Base-by-base conservation (phyloP, 805 yeast species). In the Cyberlindnera bimundalis region DNA sequence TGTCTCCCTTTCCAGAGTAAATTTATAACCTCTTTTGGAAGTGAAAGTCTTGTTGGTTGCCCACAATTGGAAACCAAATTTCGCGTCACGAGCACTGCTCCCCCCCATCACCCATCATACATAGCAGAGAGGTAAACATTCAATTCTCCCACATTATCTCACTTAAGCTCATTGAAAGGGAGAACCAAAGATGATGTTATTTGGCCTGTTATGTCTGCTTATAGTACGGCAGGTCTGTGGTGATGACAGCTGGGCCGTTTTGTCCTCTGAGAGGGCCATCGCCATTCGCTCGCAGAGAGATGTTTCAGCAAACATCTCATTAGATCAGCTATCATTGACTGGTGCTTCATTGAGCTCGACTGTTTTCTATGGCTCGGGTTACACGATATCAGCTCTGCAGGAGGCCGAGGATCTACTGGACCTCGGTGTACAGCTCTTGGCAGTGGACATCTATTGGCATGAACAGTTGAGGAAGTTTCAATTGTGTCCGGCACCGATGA, bases 381-480 rank as follows among this genome's bases (percentile, higher is more conserved):
- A 68, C 33, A 62, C 59, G 8, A 29, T 57, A 0, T 48, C 53
- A 1, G 50, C 73, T 0, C 36, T 73, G 10, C 20, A 35, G 1
- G 42, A 46, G 2, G 48, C 73, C 2, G 38, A 51, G 5, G 40
- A 47, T 0, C 35, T 78, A 15, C 48, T 81, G 31, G 50, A 57
- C 27, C 58, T 59, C 2, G 84, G 84, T 0, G 61, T 71, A 1
- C 72, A 70, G 38, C 58, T 68, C 0, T 55, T 78, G n/a, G 59
- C 65, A 39, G 37, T 80, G 4, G 85, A 83, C 52, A 40, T 81
- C 20, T 80, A 79, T 56, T 74, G 77, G 68, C 76, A 74, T 51
- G 75, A 73, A 36, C 50, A 61, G 30, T 60, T 67, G 3, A 37
- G 43, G 9, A 63, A 60, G 41, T 79, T 84, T 77, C 81, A 78